phyloP scores from a whole-genome alignment of 2,329 filamentous ascomycete species.

The Alternaria atra region DNA sequence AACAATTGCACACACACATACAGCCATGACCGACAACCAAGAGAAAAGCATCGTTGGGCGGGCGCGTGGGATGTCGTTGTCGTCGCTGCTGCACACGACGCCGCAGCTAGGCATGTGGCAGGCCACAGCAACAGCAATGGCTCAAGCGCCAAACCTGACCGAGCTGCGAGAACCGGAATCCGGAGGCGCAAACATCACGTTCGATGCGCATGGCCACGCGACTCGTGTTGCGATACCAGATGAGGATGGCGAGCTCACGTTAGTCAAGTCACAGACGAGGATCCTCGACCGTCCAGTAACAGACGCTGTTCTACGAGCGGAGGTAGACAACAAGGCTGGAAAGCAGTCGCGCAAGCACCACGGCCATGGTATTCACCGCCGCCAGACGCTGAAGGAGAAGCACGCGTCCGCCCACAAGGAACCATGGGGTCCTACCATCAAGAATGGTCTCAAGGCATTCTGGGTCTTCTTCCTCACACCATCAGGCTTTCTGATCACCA shows the following conservation, averaged over 20 bases:
- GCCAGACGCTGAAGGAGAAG: constrained; percentile 31
- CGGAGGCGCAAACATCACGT: constrained; percentile 30
- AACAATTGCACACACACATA: neutral
- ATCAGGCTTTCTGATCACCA: constrained; percentile 75
- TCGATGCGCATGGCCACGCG: constrained; percentile 23
- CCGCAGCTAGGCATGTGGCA: constrained; percentile 54
- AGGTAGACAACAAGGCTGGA: neutral
- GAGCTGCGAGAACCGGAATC: constrained; percentile 45
- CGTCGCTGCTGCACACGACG: constrained; percentile 45
- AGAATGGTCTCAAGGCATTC: constrained; percentile 67
- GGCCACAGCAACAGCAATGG: constrained; percentile 51
- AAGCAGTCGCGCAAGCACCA: neutral
- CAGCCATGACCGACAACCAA: constrained; percentile 17
- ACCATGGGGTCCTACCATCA: constrained; percentile 65
- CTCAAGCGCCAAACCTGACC: constrained; percentile 52
- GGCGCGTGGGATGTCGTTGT: constrained; percentile 37
- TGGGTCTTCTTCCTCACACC: constrained; percentile 78
- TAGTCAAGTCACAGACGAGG: constrained; percentile 19
- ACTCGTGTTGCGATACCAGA: constrained; percentile 25
- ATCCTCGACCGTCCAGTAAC: constrained; percentile 2
- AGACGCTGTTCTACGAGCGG: neutral
- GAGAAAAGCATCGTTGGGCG: constrained; percentile 22
- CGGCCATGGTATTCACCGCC: neutral
- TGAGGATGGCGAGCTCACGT: constrained; percentile 18
- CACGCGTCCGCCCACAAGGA: constrained; percentile 29